Conservation (phyloP, 1,284 basidiomycete species). For the Ceratobasidium sp. region DNA sequence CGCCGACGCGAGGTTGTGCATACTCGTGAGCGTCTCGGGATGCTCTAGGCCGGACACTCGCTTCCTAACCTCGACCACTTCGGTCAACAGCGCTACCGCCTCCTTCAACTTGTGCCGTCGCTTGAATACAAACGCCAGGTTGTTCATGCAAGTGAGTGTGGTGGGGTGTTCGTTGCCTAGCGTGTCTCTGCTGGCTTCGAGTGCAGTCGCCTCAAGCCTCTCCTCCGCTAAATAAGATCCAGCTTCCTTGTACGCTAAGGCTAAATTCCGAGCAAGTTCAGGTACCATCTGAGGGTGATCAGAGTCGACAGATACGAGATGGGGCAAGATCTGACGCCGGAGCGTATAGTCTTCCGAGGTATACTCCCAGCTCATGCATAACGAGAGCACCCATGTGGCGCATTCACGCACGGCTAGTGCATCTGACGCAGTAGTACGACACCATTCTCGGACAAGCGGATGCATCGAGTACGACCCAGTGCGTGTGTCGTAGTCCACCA, state of each 20-base stretch:
- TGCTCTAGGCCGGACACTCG: neutral
- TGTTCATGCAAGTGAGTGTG: neutral
- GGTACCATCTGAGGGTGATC: neutral
- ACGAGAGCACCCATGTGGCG: constrained; percentile 17
- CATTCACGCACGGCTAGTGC: neutral
- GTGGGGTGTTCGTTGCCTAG: neutral
- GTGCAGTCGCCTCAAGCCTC: too few species aligned
- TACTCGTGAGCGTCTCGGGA: neutral
- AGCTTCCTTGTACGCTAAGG: constrained; percentile 11
- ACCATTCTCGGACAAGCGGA: constrained; percentile 13
- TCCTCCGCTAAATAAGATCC: neutral
- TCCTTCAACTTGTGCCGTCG: neutral
- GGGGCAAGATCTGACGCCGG: constrained; percentile 23
- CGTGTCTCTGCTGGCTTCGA: too few species aligned
- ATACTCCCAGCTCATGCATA: constrained; percentile 1
- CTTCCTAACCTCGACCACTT: neutral
- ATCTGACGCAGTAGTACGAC: neutral
- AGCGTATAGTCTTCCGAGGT: constrained; percentile 18
- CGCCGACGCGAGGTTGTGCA: neutral
- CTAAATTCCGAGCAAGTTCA: neutral
- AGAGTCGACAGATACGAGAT: constrained; percentile 14
- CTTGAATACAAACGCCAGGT: neutral
- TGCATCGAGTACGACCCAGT: neutral
- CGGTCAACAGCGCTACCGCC: neutral
- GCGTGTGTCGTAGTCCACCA: constrained; percentile 1